Percentiles rank a stretch among this genome's conserved stretches.
phyloP scores from a whole-genome alignment of 495 filamentous ascomycete genomes.

The Immersiella caudata region DNA sequence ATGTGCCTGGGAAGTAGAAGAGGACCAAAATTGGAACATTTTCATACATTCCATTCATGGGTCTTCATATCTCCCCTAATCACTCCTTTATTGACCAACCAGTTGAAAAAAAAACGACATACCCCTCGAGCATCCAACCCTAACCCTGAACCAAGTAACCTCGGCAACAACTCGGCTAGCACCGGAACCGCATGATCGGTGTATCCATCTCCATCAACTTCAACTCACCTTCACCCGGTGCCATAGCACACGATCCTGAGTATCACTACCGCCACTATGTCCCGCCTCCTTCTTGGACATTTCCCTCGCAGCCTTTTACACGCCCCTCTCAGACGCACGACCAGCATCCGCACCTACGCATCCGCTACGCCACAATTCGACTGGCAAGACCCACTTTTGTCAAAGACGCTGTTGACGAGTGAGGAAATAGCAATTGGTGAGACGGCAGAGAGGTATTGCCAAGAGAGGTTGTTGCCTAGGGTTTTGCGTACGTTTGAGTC shows the following conservation, averaged over 20 bases:
- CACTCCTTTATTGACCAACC: no score
- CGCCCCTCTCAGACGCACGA: conserved; percentile 10
- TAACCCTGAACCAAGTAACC: no score
- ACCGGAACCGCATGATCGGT: no score
- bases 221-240: not conserved
- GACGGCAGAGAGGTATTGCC: conserved; percentile 88
- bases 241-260: not conserved
- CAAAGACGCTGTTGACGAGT: conserved; percentile 75
- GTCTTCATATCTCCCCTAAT: no score
- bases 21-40: no score
- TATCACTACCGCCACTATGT: conserved; percentile 25
- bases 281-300: conserved; percentile 27
- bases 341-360: conserved; percentile 24
- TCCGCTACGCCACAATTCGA: conserved; percentile 59
- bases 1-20: no score
- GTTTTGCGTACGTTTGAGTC: conserved; percentile 75
- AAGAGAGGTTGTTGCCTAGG: conserved; percentile 81
- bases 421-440: conserved; percentile 90
- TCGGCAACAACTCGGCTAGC: not conserved
- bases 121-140: no score
- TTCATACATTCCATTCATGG: no score
- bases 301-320: conserved; percentile 20
- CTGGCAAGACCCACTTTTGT: conserved; percentile 87
- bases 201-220: no score
- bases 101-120: no score